phyloP scores from a whole-genome alignment of 441 rosid species.

The Bruguiera hainesii region DNA sequence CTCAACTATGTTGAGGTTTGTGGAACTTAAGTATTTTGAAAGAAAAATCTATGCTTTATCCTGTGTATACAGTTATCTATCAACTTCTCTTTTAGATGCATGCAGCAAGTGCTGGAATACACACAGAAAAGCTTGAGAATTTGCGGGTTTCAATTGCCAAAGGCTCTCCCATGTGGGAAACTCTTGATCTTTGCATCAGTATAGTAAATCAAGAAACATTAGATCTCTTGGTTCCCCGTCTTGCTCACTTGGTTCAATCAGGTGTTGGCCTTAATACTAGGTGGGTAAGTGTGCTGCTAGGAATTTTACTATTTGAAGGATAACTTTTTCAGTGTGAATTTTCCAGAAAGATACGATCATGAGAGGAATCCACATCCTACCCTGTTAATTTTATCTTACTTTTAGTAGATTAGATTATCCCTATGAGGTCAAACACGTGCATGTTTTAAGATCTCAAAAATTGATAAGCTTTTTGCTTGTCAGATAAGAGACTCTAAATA shows the following conservation, averaged over 20 bases:
- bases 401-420: too few relatives aligned
- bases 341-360: neutral
- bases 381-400: neutral
- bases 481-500: slow-evolving; percentile 4
- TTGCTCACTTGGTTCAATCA: slow-evolving; percentile 83
- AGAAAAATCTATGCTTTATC: slow-evolving; percentile 3
- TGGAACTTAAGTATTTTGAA: slow-evolving; percentile 13
- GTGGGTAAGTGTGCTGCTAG: slow-evolving; percentile 36
- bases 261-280: slow-evolving; percentile 98
- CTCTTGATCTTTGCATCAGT: slow-evolving; percentile 92
- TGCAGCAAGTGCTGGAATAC: slow-evolving; percentile 93
- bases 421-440: neutral
- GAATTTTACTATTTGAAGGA: neutral
- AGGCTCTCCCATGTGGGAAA: slow-evolving; percentile 99
- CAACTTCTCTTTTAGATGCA: slow-evolving; percentile 61
- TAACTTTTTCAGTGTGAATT: neutral
- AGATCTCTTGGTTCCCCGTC: slow-evolving; percentile 79
- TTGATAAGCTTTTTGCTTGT: neutral
- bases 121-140: slow-evolving; percentile 92
- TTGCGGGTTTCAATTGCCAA: slow-evolving; percentile 91
- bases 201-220: slow-evolving; percentile 71
- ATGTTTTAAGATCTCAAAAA: too few relatives aligned
- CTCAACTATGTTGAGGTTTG: slow-evolving; percentile 98
- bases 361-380: neutral
- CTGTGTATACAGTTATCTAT: slow-evolving; percentile 14